These are phyloP conservation scores for Colletotrichum sp. DNA, from an alignment of 2,329 filamentous ascomycete species.

Conservation along the genomic window DNA sequence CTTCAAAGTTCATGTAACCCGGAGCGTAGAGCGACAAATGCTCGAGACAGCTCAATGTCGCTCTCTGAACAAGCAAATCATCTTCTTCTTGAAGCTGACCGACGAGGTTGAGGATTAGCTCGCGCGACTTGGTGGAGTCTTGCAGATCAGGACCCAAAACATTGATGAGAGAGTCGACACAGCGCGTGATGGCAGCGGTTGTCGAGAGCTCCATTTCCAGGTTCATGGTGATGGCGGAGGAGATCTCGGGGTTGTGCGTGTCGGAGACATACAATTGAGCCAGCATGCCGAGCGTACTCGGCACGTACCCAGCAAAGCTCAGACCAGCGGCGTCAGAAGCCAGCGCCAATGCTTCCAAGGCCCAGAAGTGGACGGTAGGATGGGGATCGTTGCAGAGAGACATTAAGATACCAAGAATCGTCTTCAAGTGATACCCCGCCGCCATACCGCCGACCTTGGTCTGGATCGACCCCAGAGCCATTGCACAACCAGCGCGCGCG, in stretches of 20 bases:
- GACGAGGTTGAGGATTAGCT: constrained; percentile 87
- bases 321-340: constrained; percentile 92
- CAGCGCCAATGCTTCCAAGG: constrained; percentile 83
- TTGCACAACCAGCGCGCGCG: constrained; percentile 90
- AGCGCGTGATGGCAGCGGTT: constrained; percentile 81
- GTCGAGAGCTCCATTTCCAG: constrained; percentile 86
- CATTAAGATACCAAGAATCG: constrained; percentile 97
- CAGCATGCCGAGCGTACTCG: constrained; percentile 90
- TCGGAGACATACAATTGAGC: constrained; percentile 92
- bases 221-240: constrained; percentile 84
- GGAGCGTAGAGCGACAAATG: constrained; percentile 93
- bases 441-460: constrained; percentile 97
- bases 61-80: constrained; percentile 72
- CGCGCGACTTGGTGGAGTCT: constrained; percentile 88
- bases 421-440: constrained; percentile 94
- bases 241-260: constrained; percentile 85
- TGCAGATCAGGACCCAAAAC: constrained; percentile 95
- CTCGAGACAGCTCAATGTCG: constrained; percentile 83
- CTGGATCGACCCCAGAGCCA: constrained; percentile 92
- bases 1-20: constrained; percentile 80
- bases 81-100: constrained; percentile 75
- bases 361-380: constrained; percentile 95
- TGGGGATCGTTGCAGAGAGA: constrained; percentile 95
- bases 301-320: constrained; percentile 89
- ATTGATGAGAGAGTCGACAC: constrained; percentile 94